Base-by-base conservation (phyloP, 2,329 filamentous ascomycete genomes). In the Metarhizium sp. region DNA sequence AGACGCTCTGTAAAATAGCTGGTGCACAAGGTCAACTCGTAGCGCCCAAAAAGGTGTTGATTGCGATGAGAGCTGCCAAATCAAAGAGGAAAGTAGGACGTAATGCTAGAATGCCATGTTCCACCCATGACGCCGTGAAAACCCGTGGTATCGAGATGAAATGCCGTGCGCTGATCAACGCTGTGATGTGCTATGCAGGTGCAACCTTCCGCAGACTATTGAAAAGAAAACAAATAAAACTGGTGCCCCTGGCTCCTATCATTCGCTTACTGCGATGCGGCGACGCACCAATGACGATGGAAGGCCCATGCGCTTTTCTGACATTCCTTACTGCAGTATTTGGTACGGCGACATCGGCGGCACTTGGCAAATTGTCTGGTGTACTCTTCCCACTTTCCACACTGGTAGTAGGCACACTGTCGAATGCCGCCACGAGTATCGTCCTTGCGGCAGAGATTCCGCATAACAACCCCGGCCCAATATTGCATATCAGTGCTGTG, bases 291-390 rank as follows among this genome's bases (percentile, higher is more conserved):
- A 74, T 97, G 95, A 58, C 94, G 86, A 70, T 99, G 94, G 73
- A 91, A 97, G 32, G 94, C 91, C 94, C 94, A 99, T 10, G 94
- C 95, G 64, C 90, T 95, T 78, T 97, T 97, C 74, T 99, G 94
- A 73, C 94, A 99, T 72, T 99, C 94, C 73, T 99, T 99, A 81
- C 92, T 96, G 84, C 94, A 99, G 76, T 96, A 96, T 72, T 99
- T 99, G 59, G 94, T 99, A 61, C 94, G 85, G 63, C 94, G 85
- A 75, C 94, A 99, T 61, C 94, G 86, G 61, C 94, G 86, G 74
- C 94, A 99, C 74, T 99, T 99, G 63, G 94, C 94, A 71, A 99
- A 99, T 69, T 99, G 92, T 59, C 94, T 85, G 43, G 92, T 92
- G 69, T 85, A 96, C 72, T 96, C 89, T 71, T 99, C 94, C 94